Evolutionary conservation across 352 stramenopile species (phyloP), one percentile per base, ranked within the genome.

Genomic region (Globisporangium radiosum): DNA sequence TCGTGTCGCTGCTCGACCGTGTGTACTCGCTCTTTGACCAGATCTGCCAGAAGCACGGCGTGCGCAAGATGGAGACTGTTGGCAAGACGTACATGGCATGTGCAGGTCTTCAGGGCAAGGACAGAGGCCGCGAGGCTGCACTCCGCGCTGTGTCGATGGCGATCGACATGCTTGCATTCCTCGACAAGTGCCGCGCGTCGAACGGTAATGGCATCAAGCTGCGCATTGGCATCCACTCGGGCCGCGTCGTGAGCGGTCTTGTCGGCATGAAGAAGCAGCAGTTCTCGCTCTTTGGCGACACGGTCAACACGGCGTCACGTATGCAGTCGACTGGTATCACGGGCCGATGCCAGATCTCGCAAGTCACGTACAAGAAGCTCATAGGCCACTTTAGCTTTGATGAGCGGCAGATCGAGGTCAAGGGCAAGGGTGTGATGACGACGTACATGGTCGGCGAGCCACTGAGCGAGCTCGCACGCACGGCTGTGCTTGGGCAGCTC

Each of bases 201-300:
- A 92, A 92, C 69, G 80, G 83, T 17, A 88, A 93, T 43, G 82
- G 75, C 0, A 79, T 98, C 4, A 88, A 96, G 33, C 75, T 97
- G 7, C 87, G 90, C 17, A 93, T 97, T 45, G 93, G 93, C 1
- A 78, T 98, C 48, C 87, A 98, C 59, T 94, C 82, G 7, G 93
- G 92, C 9, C 77, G 89, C 19, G 80, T 97, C 17, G 89, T 97
- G 25, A 91, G 78, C 36, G 82, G 85, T 13, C 70, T 97, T 0
- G 87, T 97, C 0, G 91, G 91, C 0, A 89, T 94, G 69, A 93
- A 96, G 59, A 98, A 97, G 66, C 89, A 94, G 48, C 84, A 94
- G 37, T 98, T 97, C 64, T 95, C 85, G 9, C 69, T 98, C 7
- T 97, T 98, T 72, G 91, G 94, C 7, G 94, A 98, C 59, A 95